Evolutionary conservation across 805 yeast genomes (phyloP).

Genomic region (Ogataea methanolica): DNA sequence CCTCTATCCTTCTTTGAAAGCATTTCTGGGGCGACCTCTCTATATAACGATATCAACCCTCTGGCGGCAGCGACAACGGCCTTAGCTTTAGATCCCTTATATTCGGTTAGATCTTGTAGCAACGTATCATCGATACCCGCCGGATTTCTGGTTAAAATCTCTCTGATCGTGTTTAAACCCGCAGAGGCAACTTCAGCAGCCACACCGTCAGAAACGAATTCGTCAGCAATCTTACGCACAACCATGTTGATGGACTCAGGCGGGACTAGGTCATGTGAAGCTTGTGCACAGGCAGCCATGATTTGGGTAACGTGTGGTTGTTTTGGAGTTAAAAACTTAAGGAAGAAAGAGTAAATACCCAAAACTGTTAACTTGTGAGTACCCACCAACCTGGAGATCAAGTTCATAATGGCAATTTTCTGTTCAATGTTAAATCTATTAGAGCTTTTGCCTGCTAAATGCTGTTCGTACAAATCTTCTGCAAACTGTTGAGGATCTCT

Average conservation of each 20-base stretch:
- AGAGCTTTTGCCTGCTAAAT: slow-evolving; percentile 63
- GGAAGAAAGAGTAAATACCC: slow-evolving; percentile 83
- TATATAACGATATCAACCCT: slow-evolving; percentile 74
- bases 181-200: slow-evolving; percentile 98
- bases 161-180: slow-evolving; percentile 93
- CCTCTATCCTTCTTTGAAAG: slow-evolving; percentile 87
- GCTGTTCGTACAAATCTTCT: slow-evolving; percentile 69
- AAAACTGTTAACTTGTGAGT: slow-evolving; percentile 88
- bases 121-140: slow-evolving; percentile 85
- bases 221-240: slow-evolving; percentile 91
- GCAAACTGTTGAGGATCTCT: slow-evolving; percentile 99
- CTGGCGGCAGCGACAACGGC: slow-evolving; percentile 94
- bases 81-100: slow-evolving; percentile 90
- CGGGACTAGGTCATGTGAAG: slow-evolving; percentile 94
- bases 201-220: slow-evolving; percentile 97
- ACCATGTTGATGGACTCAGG: slow-evolving; percentile 83
- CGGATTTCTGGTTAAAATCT: slow-evolving; percentile 89
- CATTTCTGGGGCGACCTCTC: slow-evolving; percentile 98
- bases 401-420: slow-evolving; percentile 80
- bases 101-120: slow-evolving; percentile 83
- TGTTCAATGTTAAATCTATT: slow-evolving; percentile 81
- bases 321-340: slow-evolving; percentile 90
- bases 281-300: slow-evolving; percentile 96
- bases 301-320: slow-evolving; percentile 92
- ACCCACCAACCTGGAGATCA: slow-evolving; percentile 86